Evolutionary conservation across 805 yeast species (phyloP).

Genomic region (Kodamaea lidongshanica): DNA sequence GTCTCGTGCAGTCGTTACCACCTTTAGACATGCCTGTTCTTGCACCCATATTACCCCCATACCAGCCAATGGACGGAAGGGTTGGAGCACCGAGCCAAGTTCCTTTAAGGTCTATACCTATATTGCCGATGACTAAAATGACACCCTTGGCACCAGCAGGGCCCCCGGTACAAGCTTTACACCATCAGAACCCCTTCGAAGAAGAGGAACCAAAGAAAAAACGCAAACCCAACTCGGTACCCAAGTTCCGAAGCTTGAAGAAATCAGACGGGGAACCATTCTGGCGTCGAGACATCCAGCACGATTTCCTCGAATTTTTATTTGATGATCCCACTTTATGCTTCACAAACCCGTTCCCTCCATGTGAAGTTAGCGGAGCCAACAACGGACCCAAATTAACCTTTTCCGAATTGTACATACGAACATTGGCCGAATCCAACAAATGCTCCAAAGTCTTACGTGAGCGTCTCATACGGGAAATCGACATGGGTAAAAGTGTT

Average conservation of each 20-base stretch:
- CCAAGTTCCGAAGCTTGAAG: slow-evolving; percentile 57
- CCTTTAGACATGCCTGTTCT: too few species aligned
- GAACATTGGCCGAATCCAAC: slow-evolving; percentile 74
- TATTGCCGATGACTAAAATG: too few species aligned
- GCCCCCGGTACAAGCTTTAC: not conserved
- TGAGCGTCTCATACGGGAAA: slow-evolving; percentile 64
- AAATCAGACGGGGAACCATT: slow-evolving; percentile 90
- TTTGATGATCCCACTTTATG: slow-evolving; percentile 59
- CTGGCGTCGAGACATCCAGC: slow-evolving; percentile 83
- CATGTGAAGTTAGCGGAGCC: slow-evolving; percentile 32
- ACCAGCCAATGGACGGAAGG: too few species aligned
- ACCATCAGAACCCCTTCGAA: slow-evolving; percentile 11
- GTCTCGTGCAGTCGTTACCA: too few species aligned
- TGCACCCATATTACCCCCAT: too few species aligned
- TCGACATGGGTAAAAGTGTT: slow-evolving; percentile 59
- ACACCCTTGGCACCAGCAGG: too few species aligned
- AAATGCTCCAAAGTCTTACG: slow-evolving; percentile 79
- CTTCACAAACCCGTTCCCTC: slow-evolving; percentile 58
- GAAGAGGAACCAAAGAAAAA: slow-evolving; percentile 10
- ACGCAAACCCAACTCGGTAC: slow-evolving; percentile 16
- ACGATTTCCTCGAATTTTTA: slow-evolving; percentile 60
- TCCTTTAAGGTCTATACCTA: too few species aligned
- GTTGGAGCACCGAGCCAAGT: too few species aligned
- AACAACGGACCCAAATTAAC: slow-evolving; percentile 47
- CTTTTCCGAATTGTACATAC: slow-evolving; percentile 76